Evolutionary conservation across 768 basidiomycete genomes (phyloP), one percentile per base, ranked within the genome.

Genomic region (Xerocomus brunneocitrinus): DNA sequence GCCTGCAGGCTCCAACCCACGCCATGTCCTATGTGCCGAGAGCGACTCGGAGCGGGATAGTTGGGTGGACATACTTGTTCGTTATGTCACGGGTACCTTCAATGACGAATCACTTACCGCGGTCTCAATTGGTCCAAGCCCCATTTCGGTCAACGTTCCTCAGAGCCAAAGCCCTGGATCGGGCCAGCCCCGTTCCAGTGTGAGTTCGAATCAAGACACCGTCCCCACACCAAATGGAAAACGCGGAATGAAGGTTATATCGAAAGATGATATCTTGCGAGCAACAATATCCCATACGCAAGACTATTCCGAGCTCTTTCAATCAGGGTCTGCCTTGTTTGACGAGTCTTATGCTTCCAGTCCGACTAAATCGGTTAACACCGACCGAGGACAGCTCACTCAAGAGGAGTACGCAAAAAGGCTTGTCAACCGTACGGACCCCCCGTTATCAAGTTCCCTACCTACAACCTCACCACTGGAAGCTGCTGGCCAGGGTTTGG

Each of bases 1-100:
- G 3, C 83, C 87, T 2, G 80, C 80, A 32, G 85, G 84, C 16
- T 78, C 82, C 45, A 83, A 81, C 62, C 77, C 87, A 30, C 82
- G 91, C 16, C 95, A 98, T 66, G 95, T 99, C 38, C 76, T 99
- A 4, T 98, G 97, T 64, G 97, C 97, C 0, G 93, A 97, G 72
- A 97, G 91, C 65, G 97, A 99, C 70, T 73, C 78, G 41, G 94
- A 95, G 66, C 80, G 97, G 42, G 97, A 99, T 67, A 80, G 76
- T 52, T 99, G 97, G 97, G 94, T 99, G 27, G 87, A 91, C 53
- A 85, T 91, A 56, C 84, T 99, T 49, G 92, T 97, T 50, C 81
- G 88, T 41, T 93, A 94, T 68, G 89, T 90, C 54, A 80, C 83
- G 8, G 91, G 91, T 32, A 71, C 74, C n/a, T 91, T 91, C 72